Conservation (phyloP, 768 basidiomycete genomes). For the Kockovaella imperatae region DNA sequence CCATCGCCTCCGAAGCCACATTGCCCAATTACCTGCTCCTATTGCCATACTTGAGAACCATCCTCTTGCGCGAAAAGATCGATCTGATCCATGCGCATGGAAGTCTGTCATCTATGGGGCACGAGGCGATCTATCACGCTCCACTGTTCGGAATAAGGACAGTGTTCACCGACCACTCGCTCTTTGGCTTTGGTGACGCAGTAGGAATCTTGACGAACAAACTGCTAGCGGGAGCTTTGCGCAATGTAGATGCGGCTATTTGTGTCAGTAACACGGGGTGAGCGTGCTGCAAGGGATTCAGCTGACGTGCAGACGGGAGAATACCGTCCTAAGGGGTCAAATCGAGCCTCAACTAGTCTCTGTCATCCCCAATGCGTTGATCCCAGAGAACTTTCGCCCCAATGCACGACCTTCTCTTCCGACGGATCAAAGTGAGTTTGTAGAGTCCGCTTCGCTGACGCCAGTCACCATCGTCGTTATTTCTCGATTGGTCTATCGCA, state of each 20-base stretch:
- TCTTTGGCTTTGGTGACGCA: conserved; percentile 95
- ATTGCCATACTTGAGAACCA: conserved; percentile 81
- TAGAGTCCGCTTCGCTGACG: conserved; percentile 18
- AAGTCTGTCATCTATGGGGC: conserved; percentile 76
- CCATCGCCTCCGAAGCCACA: conserved; percentile 84
- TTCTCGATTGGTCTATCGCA: conserved; percentile 84
- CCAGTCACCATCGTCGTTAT: conserved; percentile 85
- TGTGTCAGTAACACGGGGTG: conserved; percentile 97
- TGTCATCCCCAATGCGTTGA: conserved; percentile 88
- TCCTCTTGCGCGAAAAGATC: conserved; percentile 76
- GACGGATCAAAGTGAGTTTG: conserved; percentile 51
- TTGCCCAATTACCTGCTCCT: conserved; percentile 90
- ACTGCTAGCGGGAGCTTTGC: conserved; percentile 71
- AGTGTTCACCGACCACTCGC: conserved; percentile 91
- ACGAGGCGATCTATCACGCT: conserved; percentile 85
- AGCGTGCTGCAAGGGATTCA: conserved; percentile 20
- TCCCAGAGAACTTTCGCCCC: conserved; percentile 79
- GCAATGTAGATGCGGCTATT: conserved; percentile 87
- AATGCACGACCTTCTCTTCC: conserved; percentile 40
- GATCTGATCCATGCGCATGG: conserved; percentile 87
- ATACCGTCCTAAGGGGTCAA: conserved; percentile 80
- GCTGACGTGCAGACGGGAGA: conserved; percentile 67
- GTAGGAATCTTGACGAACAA: conserved; percentile 97
- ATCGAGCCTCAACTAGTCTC: conserved; percentile 65
- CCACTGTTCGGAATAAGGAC: conserved; percentile 72